Conservation (phyloP, 257 asterid species). For the Perilla frutescens region DNA sequence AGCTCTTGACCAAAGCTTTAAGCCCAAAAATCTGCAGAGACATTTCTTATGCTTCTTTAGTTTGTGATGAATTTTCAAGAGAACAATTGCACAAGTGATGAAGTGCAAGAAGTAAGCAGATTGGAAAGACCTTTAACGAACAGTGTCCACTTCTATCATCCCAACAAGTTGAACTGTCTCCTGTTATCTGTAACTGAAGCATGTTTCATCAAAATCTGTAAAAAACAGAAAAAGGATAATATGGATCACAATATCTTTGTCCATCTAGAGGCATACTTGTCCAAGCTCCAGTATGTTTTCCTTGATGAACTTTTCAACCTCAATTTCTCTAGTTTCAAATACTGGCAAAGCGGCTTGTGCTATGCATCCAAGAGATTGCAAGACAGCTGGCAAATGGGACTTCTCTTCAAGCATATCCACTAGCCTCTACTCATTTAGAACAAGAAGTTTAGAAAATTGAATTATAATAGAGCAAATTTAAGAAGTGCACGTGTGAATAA, state of each 20-base stretch:
- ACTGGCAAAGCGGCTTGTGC: conserved; percentile 95
- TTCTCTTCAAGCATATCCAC: conserved; percentile 90
- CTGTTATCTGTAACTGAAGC: conserved; percentile 55
- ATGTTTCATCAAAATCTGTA: conserved; percentile 18
- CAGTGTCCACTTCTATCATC: conserved; percentile 81
- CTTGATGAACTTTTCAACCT: conserved; percentile 76
- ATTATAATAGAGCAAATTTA: conserved; percentile 23
- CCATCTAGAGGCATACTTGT: conserved; percentile 57
- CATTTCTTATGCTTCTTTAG: conserved; percentile 19
- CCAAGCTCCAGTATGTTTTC: conserved; percentile 66
- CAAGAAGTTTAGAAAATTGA: neutral
- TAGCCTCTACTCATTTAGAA: conserved; percentile 64
- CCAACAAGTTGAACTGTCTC: conserved; percentile 62
- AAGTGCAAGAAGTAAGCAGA: conserved; percentile 25
- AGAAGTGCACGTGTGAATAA: neutral
- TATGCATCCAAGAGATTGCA: conserved; percentile 94
- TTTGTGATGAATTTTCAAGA: conserved; percentile 14
- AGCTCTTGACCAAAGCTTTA: conserved; percentile 89
- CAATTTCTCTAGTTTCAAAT: conserved; percentile 89
- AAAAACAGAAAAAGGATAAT: conserved; percentile 7
- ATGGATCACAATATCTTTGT: conserved; percentile 11
- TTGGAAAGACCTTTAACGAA: conserved; percentile 70
- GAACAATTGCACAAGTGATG: conserved; percentile 3
- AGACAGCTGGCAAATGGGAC: conserved; percentile 87
- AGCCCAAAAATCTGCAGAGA: conserved; percentile 77